phyloP scores from a whole-genome alignment of 345 rosid genomes.

The Aethionema arabicum region DNA sequence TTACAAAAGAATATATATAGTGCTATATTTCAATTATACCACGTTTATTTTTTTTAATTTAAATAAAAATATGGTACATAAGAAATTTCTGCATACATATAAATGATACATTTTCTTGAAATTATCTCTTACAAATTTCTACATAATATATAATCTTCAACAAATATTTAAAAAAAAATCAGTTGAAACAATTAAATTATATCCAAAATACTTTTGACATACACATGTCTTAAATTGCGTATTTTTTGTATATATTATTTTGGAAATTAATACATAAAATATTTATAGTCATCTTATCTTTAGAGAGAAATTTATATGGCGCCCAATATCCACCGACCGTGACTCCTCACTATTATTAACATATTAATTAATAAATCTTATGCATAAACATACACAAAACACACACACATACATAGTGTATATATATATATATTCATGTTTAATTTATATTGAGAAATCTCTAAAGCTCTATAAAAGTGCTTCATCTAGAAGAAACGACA shows the following conservation, averaged over 20 bases:
- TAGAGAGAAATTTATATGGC: slow-evolving; percentile 23
- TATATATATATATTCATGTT: slow-evolving; percentile 1
- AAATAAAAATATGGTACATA: no score
- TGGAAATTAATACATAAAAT: background rate
- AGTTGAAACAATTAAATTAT: no score
- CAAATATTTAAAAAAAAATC: no score
- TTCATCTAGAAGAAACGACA: slow-evolving; percentile 28
- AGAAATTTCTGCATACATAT: no score
- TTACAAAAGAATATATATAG: no score
- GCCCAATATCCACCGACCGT: slow-evolving; percentile 34
- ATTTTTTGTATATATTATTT: background rate
- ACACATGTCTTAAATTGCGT: background rate
- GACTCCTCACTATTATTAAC: slow-evolving; percentile 15
- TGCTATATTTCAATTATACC: no score
- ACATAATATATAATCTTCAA: no score
- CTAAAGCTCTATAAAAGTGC: slow-evolving; percentile 24
- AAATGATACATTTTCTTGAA: no score
- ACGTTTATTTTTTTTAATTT: no score
- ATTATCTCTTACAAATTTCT: no score
- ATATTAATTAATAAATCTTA: slow-evolving; percentile 1
- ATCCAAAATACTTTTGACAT: background rate
- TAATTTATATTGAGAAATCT: slow-evolving; percentile 22
- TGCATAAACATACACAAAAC: background rate
- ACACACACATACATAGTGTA: slow-evolving; percentile 9
- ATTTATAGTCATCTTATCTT: slow-evolving; percentile 39